phyloP scores from a whole-genome alignment of 768 basidiomycete genomes.

The Suillus subluteus region DNA sequence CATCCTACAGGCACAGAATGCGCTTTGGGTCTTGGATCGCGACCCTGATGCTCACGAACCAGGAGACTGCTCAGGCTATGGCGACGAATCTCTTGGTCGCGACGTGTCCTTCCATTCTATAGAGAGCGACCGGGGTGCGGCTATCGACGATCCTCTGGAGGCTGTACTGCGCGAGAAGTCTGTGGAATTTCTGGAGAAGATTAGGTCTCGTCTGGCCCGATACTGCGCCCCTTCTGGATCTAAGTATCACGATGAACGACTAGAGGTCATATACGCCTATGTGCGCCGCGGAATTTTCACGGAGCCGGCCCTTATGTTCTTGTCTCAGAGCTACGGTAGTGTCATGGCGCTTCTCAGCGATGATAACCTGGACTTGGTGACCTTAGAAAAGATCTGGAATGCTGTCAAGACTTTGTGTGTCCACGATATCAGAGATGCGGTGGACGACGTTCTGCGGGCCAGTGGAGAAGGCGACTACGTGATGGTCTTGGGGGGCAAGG shows the following conservation, averaged over 20 bases:
- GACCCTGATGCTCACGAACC: constrained; percentile 22
- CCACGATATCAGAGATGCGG: constrained; percentile 33
- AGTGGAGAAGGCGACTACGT: constrained; percentile 29
- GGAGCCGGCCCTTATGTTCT: constrained; percentile 41
- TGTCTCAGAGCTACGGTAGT: constrained; percentile 37
- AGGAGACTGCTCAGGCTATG: constrained; percentile 25
- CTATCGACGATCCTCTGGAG: constrained; percentile 37
- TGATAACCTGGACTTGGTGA: constrained; percentile 31
- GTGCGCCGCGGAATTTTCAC: constrained; percentile 41
- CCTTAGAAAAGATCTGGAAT: constrained; percentile 39
- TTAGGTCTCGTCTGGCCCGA: constrained; percentile 36
- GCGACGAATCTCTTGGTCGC: constrained; percentile 15
- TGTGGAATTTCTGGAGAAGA: constrained; percentile 35
- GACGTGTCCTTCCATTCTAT: constrained; percentile 17
- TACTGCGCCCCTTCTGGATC: constrained; percentile 37
- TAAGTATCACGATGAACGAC: constrained; percentile 36
- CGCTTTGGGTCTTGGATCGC: constrained; percentile 40
- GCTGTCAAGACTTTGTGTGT: constrained; percentile 30
- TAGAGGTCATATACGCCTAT: constrained; percentile 39
- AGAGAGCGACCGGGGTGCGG: constrained; percentile 7
- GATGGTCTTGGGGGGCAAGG: constrained; percentile 35
- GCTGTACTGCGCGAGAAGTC: constrained; percentile 38
- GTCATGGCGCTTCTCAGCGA: constrained; percentile 35
- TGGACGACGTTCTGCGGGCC: constrained; percentile 38
- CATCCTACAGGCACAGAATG: constrained; percentile 38